A percentile compares a stretch with the other conserved stretches of the same genome.
These are phyloP conservation scores for Catunica adiposa DNA, from an alignment of 2,329 filamentous ascomycete genomes.

Conservation along the genomic window DNA sequence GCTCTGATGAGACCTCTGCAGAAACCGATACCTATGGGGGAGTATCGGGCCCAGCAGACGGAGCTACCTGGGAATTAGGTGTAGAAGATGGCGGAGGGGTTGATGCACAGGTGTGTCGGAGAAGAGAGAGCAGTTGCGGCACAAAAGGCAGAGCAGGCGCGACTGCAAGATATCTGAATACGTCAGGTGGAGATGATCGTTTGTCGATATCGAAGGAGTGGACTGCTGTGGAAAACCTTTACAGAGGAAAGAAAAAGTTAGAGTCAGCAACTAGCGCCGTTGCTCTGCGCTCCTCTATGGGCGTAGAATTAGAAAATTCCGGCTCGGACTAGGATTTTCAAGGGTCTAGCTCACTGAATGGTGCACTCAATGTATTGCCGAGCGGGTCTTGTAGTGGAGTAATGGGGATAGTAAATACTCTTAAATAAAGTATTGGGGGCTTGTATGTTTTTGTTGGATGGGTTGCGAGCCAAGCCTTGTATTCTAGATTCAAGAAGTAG, in stretches of 20 bases:
- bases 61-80: conserved; percentile 16
- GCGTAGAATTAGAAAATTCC: background rate
- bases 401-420: background rate
- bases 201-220: background rate
- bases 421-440: background rate
- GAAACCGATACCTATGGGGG: conserved; percentile 66
- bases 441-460: too few species aligned
- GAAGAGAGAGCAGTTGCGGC: background rate
- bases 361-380: background rate
- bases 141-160: background rate
- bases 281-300: background rate
- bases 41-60: conserved; percentile 74
- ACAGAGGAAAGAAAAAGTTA: background rate
- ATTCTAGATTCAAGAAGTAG: too few species aligned
- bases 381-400: background rate
- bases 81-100: conserved; percentile 19
- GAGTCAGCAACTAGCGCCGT: background rate
- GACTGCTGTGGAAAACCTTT: background rate
- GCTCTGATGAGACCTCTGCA: conserved; percentile 46
- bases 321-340: background rate
- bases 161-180: background rate
- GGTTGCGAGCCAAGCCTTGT: too few species aligned
- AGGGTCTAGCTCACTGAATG: background rate
- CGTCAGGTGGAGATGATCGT: background rate
- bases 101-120: background rate